phyloP scores from a whole-genome alignment of 768 basidiomycete species.

The Kwoniella sp. region DNA sequence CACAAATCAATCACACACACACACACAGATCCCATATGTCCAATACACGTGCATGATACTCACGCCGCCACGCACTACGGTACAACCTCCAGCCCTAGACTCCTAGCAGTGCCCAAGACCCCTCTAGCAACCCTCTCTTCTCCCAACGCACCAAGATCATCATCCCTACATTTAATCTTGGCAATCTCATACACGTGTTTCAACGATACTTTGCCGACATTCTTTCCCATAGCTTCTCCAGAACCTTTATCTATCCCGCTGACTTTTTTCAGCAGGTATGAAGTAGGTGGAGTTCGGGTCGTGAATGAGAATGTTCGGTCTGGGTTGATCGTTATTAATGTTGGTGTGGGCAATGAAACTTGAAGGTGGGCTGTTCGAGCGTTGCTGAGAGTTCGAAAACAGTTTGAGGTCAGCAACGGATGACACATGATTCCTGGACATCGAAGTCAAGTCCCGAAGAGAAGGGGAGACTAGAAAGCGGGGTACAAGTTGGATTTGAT shows the following conservation, averaged over 20 bases:
- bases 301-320: constrained; percentile 93
- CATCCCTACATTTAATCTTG: constrained; percentile 90
- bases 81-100: constrained; percentile 85
- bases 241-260: constrained; percentile 89
- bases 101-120: constrained; percentile 83
- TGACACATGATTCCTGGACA: no score
- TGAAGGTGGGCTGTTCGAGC: constrained; percentile 88
- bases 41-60: no score
- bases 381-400: constrained; percentile 60
- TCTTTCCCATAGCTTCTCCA: constrained; percentile 55
- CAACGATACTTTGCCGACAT: constrained; percentile 64
- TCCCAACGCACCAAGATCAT: constrained; percentile 79
- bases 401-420: no score
- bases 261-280: constrained; percentile 87
- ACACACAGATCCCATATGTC: no score
- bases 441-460: no score
- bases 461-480: no score
- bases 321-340: constrained; percentile 87
- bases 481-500: no score
- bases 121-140: constrained; percentile 86
- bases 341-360: constrained; percentile 83
- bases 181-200: constrained; percentile 99
- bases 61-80: no score
- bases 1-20: no score
- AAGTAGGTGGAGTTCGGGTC: constrained; percentile 78